phyloP scores from a whole-genome alignment of 2,329 filamentous ascomycete genomes.

The Aspergillus piperis region DNA sequence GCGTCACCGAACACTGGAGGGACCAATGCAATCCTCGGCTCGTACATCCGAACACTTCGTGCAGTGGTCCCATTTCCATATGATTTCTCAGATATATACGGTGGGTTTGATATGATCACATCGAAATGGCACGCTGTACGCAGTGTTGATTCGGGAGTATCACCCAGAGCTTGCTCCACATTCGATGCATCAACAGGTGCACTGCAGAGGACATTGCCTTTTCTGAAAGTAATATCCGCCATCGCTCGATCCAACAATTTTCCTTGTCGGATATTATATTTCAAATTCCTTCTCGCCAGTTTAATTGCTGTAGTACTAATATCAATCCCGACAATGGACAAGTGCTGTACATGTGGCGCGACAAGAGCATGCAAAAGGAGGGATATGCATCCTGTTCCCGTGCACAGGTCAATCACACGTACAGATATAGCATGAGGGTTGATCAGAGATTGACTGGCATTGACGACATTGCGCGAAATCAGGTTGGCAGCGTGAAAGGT shows the following conservation, averaged over 20 bases:
- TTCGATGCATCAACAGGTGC: constrained; percentile 12
- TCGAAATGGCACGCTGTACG: constrained; percentile 47
- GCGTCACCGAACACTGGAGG: constrained; percentile 42
- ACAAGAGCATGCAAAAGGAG: constrained; percentile 71
- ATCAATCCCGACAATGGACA: constrained; percentile 71
- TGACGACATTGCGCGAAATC: constrained; percentile 31
- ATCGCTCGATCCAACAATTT: constrained; percentile 28
- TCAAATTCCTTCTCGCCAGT: constrained; percentile 67
- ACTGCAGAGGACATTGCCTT: constrained; percentile 47
- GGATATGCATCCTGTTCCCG: constrained; percentile 87
- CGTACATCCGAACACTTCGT: constrained; percentile 76
- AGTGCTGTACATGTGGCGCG: constrained; percentile 34
- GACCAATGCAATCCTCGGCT: constrained; percentile 79
- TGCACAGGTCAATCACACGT: constrained; percentile 80
- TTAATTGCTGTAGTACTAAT: constrained; percentile 65
- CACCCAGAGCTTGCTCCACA: constrained; percentile 11
- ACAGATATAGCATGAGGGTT: constrained; percentile 38
- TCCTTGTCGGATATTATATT: constrained; percentile 48
- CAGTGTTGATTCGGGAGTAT: not conserved
- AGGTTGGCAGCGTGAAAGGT: constrained; percentile 57
- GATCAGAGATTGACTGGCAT: not conserved
- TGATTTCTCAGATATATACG: constrained; percentile 73
- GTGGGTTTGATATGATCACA: constrained; percentile 83
- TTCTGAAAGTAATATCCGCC: constrained; percentile 48
- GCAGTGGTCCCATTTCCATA: constrained; percentile 63